A percentile compares a stretch with the other conserved stretches of the same genome.
Evolutionary conservation across 331 rosid species (phyloP).

Genomic region (Quercus phellos): DNA sequence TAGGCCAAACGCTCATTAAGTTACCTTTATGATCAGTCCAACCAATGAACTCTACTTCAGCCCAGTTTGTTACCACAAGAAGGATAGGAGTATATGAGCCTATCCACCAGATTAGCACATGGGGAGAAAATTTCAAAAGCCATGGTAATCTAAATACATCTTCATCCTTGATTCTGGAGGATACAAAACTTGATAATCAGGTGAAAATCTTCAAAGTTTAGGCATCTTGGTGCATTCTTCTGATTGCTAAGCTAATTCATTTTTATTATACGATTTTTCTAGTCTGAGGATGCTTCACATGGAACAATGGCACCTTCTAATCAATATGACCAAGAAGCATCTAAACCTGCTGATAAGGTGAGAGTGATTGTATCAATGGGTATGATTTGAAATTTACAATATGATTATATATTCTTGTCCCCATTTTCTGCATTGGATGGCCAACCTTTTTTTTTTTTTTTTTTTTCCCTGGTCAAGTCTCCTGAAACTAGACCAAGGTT

Average conservation of each 20-base stretch:
- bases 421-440: background rate
- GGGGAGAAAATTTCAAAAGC: slow-evolving; percentile 69
- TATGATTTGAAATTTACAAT: background rate
- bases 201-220: slow-evolving; percentile 21
- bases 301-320: slow-evolving; percentile 53
- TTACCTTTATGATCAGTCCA: slow-evolving; percentile 23
- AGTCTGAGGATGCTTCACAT: slow-evolving; percentile 70
- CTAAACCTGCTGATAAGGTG: slow-evolving; percentile 66
- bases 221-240: slow-evolving; percentile 14
- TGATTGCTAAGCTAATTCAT: slow-evolving; percentile 9
- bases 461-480: background rate
- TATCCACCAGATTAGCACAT: slow-evolving; percentile 67
- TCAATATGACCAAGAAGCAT: slow-evolving; percentile 53
- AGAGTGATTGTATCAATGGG: background rate
- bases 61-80: slow-evolving; percentile 59
- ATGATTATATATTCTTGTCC: background rate
- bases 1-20: slow-evolving; percentile 22
- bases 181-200: slow-evolving; percentile 51
- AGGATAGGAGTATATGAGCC: slow-evolving; percentile 80
- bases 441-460: too few relatives aligned
- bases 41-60: slow-evolving; percentile 60
- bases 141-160: slow-evolving; percentile 47
- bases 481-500: background rate
- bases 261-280: slow-evolving; percentile 12
- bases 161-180: slow-evolving; percentile 48